Conservation (phyloP, 192 early-diverging fungal genomes). For the Oehlia diaphana region DNA sequence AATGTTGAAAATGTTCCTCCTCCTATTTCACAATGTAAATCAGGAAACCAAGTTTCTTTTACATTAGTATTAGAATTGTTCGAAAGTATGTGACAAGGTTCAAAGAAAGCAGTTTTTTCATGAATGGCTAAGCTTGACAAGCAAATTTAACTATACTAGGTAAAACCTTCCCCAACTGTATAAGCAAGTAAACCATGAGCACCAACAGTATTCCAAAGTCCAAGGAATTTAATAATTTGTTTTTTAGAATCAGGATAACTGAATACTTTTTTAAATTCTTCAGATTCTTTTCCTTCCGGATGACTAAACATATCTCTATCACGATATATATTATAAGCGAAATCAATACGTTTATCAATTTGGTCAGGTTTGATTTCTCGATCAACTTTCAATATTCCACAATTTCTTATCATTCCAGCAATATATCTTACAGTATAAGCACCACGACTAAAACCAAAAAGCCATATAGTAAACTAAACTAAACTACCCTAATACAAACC, state of each 20-base stretch:
- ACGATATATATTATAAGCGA: constrained; percentile 26
- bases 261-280: background rate
- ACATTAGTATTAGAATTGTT: background rate
- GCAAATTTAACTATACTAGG: constrained; percentile 21
- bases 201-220: constrained; percentile 28
- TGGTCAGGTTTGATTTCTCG: no score
- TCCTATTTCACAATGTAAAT: background rate
- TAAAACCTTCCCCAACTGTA: no score
- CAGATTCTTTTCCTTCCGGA: background rate
- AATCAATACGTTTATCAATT: background rate
- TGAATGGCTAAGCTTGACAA: background rate
- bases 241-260: constrained; percentile 12
- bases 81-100: background rate
- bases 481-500: no score
- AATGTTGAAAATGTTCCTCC: background rate
- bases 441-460: no score
- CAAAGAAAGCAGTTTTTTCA: background rate
- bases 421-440: no score
- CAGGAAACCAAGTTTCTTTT: constrained; percentile 1
- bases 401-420: no score
- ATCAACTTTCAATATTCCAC: no score
- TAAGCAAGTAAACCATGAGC: no score
- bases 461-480: no score
- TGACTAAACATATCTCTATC: background rate
- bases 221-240: constrained; percentile 32